A percentile compares a stretch with the other conserved stretches of the same genome.
Evolutionary conservation across 2,329 filamentous ascomycete genomes (phyloP).

Genomic region (Pyrenochaeta sp.): DNA sequence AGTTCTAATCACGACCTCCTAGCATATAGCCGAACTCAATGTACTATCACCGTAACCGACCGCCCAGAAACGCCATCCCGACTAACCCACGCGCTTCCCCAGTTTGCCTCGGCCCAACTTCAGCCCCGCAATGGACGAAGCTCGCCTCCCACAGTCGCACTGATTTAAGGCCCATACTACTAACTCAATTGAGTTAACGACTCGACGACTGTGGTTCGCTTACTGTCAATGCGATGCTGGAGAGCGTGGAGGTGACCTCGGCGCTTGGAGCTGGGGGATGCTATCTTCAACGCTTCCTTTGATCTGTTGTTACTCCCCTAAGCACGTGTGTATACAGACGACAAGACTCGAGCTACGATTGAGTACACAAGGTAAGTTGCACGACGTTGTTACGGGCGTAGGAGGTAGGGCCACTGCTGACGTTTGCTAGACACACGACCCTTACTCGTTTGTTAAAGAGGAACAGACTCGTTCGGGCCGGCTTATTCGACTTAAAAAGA

Average conservation of each 20-base stretch:
- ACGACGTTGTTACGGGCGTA: neutral
- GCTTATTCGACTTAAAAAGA: neutral
- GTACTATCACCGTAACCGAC: neutral
- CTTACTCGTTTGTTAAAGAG: neutral
- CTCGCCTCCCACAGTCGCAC: neutral
- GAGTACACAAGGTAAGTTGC: neutral
- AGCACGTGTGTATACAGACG: neutral
- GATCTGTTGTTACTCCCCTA: neutral
- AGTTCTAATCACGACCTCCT: neutral
- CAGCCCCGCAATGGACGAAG: neutral
- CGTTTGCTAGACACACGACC: neutral
- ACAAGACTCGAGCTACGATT: neutral
- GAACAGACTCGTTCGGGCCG: neutral
- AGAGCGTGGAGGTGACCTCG: constrained; percentile 2
- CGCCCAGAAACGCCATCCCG: neutral
- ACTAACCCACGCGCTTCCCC: neutral
- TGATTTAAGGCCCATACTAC: neutral
- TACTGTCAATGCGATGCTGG: neutral
- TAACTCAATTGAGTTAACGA: constrained; percentile 7
- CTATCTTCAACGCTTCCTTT: neutral
- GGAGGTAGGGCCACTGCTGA: neutral
- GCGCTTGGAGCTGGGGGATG: neutral
- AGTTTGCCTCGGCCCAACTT: constrained; percentile 4
- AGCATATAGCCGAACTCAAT: neutral
- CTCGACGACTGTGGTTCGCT: neutral